Conservation (phyloP, 495 filamentous ascomycete species). For the Friedmanniomyces simplex region DNA sequence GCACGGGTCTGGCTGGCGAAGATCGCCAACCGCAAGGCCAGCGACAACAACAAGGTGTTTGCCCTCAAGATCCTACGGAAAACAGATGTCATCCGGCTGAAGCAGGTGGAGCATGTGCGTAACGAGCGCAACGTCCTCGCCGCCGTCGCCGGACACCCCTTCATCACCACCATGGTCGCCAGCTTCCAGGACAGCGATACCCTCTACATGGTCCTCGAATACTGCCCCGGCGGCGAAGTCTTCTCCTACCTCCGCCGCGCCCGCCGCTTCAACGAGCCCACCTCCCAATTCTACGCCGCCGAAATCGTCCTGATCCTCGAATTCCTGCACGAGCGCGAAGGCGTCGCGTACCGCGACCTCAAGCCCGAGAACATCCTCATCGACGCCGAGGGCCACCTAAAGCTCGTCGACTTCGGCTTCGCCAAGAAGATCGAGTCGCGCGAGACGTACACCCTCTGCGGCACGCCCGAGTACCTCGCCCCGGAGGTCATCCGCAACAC, state of each 20-base stretch:
- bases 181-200: slow-evolving; percentile 84
- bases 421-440: slow-evolving; percentile 67
- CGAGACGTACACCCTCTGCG: slow-evolving; percentile 93
- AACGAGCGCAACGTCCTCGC: slow-evolving; percentile 83
- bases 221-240: slow-evolving; percentile 87
- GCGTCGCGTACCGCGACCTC: slow-evolving; percentile 87
- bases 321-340: slow-evolving; percentile 77
- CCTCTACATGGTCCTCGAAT: slow-evolving; percentile 90
- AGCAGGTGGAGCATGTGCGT: slow-evolving; percentile 95
- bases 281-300: slow-evolving; percentile 85
- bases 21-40: slow-evolving; percentile 30
- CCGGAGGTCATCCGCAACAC: slow-evolving; percentile 95
- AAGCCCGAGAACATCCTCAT: slow-evolving; percentile 95
- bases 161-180: slow-evolving; percentile 83
- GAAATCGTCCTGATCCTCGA: slow-evolving; percentile 91
- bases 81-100: slow-evolving; percentile 81
- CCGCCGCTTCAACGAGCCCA: slow-evolving; percentile 74
- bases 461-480: slow-evolving; percentile 92
- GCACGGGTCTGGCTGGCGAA: slow-evolving; percentile 85
- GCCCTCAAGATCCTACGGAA: slow-evolving; percentile 92
- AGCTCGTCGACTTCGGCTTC: slow-evolving; percentile 97
- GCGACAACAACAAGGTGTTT: slow-evolving; percentile 57
- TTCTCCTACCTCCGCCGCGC: slow-evolving; percentile 85
- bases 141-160: slow-evolving; percentile 83
- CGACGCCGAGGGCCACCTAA: slow-evolving; percentile 86